A percentile compares a stretch with the other conserved stretches of the same genome.
phyloP scores from a whole-genome alignment of 495 filamentous ascomycete species.

The Acidiella bohemica region DNA sequence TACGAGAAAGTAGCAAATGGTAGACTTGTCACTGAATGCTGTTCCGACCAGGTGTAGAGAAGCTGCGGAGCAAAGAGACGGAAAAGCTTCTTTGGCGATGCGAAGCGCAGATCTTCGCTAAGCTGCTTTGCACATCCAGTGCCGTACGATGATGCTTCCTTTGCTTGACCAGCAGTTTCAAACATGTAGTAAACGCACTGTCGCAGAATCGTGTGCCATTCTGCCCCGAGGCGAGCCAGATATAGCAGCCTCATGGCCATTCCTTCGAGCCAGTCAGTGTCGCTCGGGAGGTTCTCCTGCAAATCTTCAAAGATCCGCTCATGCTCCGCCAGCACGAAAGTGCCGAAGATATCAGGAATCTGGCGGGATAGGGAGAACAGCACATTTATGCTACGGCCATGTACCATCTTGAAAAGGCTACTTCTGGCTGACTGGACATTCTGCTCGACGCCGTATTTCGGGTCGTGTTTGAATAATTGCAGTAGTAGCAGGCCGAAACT shows the following conservation, averaged over 20 bases:
- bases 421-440: slow-evolving; percentile 54
- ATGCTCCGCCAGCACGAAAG: slow-evolving; percentile 64
- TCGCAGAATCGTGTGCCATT: slow-evolving; percentile 68
- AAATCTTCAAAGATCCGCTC: slow-evolving; percentile 71
- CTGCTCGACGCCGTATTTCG: slow-evolving; percentile 43
- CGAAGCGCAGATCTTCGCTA: slow-evolving; percentile 48
- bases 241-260: slow-evolving; percentile 72
- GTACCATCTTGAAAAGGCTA: slow-evolving; percentile 58
- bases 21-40: slow-evolving; percentile 44
- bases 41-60: slow-evolving; percentile 80
- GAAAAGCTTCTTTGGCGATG: slow-evolving; percentile 56
- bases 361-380: slow-evolving; percentile 58
- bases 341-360: slow-evolving; percentile 63
- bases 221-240: slow-evolving; percentile 57
- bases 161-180: slow-evolving; percentile 63
- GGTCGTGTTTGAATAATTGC: slow-evolving; percentile 47
- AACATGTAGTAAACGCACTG: slow-evolving; percentile 85
- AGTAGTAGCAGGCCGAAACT: slow-evolving; percentile 53
- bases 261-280: slow-evolving; percentile 60
- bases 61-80: slow-evolving; percentile 81
- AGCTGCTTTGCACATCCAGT: slow-evolving; percentile 53
- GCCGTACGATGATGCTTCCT: slow-evolving; percentile 51
- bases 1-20: slow-evolving; percentile 79
- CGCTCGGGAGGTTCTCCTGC: slow-evolving; percentile 54
- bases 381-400: slow-evolving; percentile 51